Evolutionary conservation across 2,329 filamentous ascomycete species (phyloP), one percentile per base, ranked within the genome.

Genomic region (Alternaria alternata): DNA sequence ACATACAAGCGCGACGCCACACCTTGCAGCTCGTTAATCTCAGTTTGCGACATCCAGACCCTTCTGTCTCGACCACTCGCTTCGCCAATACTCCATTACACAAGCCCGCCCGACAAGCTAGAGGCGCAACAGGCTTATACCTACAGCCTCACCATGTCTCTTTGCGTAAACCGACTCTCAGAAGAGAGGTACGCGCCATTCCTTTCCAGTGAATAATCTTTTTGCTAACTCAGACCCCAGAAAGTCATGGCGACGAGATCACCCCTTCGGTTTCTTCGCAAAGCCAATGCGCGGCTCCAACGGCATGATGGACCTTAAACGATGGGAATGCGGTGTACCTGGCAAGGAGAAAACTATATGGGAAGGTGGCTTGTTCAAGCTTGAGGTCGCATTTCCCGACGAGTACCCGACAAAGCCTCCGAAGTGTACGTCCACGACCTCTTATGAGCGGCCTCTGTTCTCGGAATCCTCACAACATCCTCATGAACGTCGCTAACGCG

Each of bases 361-460:
- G 95, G 94, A 96, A 75, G 94, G 94, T n/a, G 95, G 95, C 2
- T 82, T 97, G 11, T 98, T 98, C 84, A 99, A 98, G 83, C 83
- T 99, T 60, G 93, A 91, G 59, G 91, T 99, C 72, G 88, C 87
- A 11, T 99, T 99, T 72, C 95, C 96, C 0, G 95, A 99, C 74
- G 95, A 99, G 75, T 99, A 99, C 79, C 95, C 95, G 16, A 99
- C 96, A 52, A 99, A 99, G 81, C 95, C 95, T 32, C 95, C 95
- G 1, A 99, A 99, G 82, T 99, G 95, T 97, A 88, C 80, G 90
- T 82, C 39, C 16, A 30, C 8, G 24, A 12, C 18, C 12, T 11
- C 12, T 24, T 12, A 42, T 24, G 39, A 42, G 39, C 39, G 20
- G 20, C 12, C 11, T 42, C 11, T 3, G 20, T 16, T 16, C 20